phyloP scores from a whole-genome alignment of 371 early-diverging fungal genomes.

The Actinomucor elegans region DNA sequence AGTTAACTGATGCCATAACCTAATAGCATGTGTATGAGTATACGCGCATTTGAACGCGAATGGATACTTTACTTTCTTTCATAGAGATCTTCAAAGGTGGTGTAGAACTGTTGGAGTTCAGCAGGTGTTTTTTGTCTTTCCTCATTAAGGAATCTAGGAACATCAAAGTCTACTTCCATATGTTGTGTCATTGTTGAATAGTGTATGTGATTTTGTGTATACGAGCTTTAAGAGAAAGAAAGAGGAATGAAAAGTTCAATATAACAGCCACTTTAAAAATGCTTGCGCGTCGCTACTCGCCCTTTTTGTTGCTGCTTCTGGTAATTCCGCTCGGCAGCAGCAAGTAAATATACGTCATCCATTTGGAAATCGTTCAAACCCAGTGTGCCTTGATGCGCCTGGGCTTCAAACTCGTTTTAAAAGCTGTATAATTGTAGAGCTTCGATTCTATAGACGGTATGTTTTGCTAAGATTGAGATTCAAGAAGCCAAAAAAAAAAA shows the following conservation, averaged over 20 bases:
- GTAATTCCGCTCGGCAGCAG: too few relatives aligned
- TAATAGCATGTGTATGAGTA: constrained; percentile 21
- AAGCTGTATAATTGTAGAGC: too few relatives aligned
- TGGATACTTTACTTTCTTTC: constrained; percentile 83
- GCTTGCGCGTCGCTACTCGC: constrained; percentile 2
- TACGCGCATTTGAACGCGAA: background rate
- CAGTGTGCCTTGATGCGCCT: too few relatives aligned
- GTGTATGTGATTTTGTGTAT: background rate
- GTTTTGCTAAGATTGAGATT: too few relatives aligned
- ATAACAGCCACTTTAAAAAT: too few relatives aligned
- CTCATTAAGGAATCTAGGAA: constrained; percentile 69
- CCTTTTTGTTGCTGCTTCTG: too few relatives aligned
- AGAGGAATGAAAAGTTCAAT: background rate
- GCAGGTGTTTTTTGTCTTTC: constrained; percentile 71
- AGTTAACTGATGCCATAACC: constrained; percentile 98
- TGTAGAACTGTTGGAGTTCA: constrained; percentile 70
- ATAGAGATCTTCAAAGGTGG: constrained; percentile 85
- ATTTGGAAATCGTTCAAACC: too few relatives aligned
- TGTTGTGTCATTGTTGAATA: constrained; percentile 36
- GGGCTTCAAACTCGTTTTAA: too few relatives aligned
- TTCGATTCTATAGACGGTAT: too few relatives aligned
- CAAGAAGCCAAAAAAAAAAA: too few relatives aligned
- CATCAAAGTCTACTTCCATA: constrained; percentile 87
- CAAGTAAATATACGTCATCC: too few relatives aligned
- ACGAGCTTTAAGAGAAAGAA: constrained; percentile 2